phyloP scores from a whole-genome alignment of 768 basidiomycete genomes.

The Tylopilus subfusipes region DNA sequence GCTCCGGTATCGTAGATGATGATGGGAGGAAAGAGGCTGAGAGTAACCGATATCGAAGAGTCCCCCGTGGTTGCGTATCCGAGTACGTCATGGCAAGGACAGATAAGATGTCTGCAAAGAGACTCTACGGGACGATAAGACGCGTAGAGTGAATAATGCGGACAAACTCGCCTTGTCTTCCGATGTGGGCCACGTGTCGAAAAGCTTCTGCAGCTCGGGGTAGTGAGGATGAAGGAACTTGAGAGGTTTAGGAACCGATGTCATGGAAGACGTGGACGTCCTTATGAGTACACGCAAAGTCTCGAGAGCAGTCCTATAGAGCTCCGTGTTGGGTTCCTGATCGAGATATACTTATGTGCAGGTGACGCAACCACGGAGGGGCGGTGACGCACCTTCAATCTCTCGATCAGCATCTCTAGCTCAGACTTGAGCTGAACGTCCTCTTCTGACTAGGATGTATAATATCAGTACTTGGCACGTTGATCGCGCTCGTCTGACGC shows the following conservation, averaged over 20 bases:
- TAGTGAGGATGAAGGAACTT: conserved; percentile 97
- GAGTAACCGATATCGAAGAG: conserved; percentile 87
- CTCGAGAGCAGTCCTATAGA: conserved; percentile 90
- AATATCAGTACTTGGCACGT: conserved; percentile 7
- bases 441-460: conserved; percentile 74
- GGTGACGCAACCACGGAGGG: neutral
- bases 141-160: neutral
- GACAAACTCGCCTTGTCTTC: conserved; percentile 52
- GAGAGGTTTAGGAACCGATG: conserved; percentile 96
- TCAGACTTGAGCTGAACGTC: conserved; percentile 91
- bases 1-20: conserved; percentile 71
- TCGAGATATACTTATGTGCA: conserved; percentile 18
- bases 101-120: conserved; percentile 95
- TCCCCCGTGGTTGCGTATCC: conserved; percentile 94
- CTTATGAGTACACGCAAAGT: conserved; percentile 90
- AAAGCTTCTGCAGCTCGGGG: conserved; percentile 77
- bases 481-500: conserved; percentile 33
- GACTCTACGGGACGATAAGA: conserved; percentile 49
- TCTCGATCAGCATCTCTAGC: conserved; percentile 94
- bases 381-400: conserved; percentile 67
- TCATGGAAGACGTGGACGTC: conserved; percentile 98
- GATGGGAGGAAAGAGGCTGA: conserved; percentile 66
- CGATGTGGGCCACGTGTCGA: conserved; percentile 76
- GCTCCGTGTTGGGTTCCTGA: conserved; percentile 81
- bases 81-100: conserved; percentile 99